Conservation (phyloP, 1,139 yeast species). For the Magnusiomyces paraingens region DNA sequence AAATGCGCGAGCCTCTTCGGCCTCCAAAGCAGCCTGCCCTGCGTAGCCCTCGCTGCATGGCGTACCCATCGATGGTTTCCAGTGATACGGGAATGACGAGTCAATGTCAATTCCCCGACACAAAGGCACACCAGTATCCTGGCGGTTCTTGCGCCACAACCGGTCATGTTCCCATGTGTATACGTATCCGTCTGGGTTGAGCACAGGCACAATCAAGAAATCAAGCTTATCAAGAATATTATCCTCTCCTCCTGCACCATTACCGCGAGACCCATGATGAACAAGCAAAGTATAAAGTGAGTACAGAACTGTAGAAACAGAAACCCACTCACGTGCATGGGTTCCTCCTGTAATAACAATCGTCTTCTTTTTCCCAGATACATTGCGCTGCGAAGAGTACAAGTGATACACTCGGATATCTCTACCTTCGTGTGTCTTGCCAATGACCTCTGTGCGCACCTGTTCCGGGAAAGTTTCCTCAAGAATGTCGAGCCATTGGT, state of each 20-base stretch:
- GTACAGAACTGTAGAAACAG: constrained; percentile 63
- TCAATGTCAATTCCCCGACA: constrained; percentile 85
- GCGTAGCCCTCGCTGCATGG: constrained; percentile 62
- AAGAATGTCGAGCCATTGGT: constrained; percentile 63
- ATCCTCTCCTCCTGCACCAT: constrained; percentile 21
- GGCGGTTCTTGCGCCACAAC: constrained; percentile 86
- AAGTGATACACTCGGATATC: constrained; percentile 62
- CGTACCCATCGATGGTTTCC: constrained; percentile 50
- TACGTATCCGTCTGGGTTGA: constrained; percentile 87
- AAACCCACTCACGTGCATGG: constrained; percentile 90
- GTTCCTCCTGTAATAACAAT: constrained; percentile 77
- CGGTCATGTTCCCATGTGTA: constrained; percentile 77
- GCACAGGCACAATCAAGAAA: constrained; percentile 71
- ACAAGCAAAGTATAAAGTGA: constrained; percentile 50
- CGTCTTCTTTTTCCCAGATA: constrained; percentile 46
- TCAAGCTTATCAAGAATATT: constrained; percentile 45
- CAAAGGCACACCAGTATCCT: constrained; percentile 55
- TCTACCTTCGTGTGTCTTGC: constrained; percentile 68
- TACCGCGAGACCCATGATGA: constrained; percentile 40
- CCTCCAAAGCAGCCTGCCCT: constrained; percentile 72
- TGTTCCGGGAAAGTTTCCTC: constrained; percentile 50
- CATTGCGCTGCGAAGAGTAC: constrained; percentile 37
- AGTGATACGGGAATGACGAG: constrained; percentile 73
- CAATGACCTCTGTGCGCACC: constrained; percentile 57
- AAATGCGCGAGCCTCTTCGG: constrained; percentile 64